Evolutionary conservation across 176 grass and related monocot species (phyloP).

Genomic region (Zoysia pacifica): DNA sequence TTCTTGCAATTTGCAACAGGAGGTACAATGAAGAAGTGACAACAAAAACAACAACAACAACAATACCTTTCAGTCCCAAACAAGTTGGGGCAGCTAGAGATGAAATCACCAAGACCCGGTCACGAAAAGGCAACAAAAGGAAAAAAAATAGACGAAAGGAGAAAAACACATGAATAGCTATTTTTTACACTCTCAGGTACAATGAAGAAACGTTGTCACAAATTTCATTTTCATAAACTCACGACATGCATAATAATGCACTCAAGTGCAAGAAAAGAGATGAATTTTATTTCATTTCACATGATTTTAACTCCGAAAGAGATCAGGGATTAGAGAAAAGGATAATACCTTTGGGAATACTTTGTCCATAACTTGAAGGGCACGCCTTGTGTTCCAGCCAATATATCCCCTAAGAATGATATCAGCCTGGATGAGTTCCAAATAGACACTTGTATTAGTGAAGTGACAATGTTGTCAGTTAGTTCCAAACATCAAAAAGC

Average conservation of each 20-base stretch:
- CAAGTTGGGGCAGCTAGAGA: background rate
- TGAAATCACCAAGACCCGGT: too few species aligned
- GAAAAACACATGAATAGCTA: too few species aligned
- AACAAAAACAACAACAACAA: background rate
- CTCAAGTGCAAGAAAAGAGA: background rate
- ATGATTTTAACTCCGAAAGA: background rate
- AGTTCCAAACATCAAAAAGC: background rate
- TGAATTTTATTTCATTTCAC: slow-evolving; percentile 9
- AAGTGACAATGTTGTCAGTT: background rate
- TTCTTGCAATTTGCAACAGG: background rate
- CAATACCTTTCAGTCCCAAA: background rate
- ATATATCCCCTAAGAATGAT: slow-evolving; percentile 76
- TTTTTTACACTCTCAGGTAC: background rate
- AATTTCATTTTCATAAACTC: background rate
- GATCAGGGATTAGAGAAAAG: background rate
- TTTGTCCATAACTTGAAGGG: slow-evolving; percentile 75
- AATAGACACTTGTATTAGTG: background rate
- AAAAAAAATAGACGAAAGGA: too few species aligned
- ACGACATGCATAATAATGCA: background rate
- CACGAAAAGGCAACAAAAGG: too few species aligned
- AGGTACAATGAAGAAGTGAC: background rate
- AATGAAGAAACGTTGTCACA: background rate
- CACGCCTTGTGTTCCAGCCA: slow-evolving; percentile 89
- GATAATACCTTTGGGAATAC: slow-evolving; percentile 72
- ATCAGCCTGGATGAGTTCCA: slow-evolving; percentile 68